These are phyloP conservation scores for Cucurbita moschata DNA, from an alignment of 306 rosid genomes.

Conservation along the genomic window DNA sequence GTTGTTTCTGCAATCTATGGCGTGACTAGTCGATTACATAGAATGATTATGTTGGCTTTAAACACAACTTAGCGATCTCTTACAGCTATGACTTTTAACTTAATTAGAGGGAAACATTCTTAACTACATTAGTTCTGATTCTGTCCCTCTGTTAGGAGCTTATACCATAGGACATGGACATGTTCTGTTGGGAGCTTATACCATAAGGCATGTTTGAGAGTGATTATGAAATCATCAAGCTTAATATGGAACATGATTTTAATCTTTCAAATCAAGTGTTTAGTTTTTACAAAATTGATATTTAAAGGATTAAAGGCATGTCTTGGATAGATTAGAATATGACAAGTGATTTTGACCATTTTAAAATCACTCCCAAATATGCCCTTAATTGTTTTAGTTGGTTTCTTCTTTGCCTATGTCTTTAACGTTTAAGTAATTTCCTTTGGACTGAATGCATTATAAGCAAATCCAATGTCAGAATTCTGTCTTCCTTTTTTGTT, in stretches of 20 bases:
- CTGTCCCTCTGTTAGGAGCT: not conserved
- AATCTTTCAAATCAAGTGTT: too few species aligned
- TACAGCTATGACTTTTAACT: not conserved
- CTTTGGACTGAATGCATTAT: not conserved
- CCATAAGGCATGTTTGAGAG: too few species aligned
- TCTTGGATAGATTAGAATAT: too few species aligned
- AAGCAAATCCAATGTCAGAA: too few species aligned
- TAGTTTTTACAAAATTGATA: too few species aligned
- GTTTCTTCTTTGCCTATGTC: not conserved
- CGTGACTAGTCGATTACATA: not conserved
- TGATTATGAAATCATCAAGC: too few species aligned
- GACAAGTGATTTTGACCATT: not conserved
- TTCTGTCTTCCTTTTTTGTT: too few species aligned
- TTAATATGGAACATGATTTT: too few species aligned
- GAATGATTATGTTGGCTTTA: not conserved
- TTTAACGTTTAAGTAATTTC: not conserved
- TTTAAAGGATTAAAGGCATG: too few species aligned
- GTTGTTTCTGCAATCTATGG: not conserved
- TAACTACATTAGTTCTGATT: not conserved
- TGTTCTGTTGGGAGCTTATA: not conserved
- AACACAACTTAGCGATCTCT: not conserved
- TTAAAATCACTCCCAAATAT: not conserved
- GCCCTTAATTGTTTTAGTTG: not conserved
- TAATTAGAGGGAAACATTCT: not conserved
- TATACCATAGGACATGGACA: not conserved